Evolutionary conservation across 2,329 filamentous ascomycete genomes (phyloP).

Genomic region (Botryosphaeria dothidea): DNA sequence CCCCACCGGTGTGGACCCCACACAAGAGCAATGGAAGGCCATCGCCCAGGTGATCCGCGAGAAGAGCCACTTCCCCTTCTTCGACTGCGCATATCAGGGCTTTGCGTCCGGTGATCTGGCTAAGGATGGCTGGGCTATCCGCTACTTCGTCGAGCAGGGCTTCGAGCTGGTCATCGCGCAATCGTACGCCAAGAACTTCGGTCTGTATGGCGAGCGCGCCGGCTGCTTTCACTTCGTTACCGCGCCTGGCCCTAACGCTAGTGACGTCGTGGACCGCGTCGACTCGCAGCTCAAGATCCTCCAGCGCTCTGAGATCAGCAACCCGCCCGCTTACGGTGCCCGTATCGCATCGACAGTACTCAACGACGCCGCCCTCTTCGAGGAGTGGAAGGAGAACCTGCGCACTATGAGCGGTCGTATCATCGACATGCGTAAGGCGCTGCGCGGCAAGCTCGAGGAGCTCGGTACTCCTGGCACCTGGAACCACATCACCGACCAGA

Average conservation of each 20-base stretch:
- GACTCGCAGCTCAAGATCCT: conserved; percentile 89
- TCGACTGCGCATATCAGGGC: conserved; percentile 96
- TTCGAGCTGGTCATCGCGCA: conserved; percentile 63
- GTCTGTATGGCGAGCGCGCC: conserved; percentile 92
- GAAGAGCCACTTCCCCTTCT: conserved; percentile 93
- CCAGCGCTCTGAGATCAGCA: conserved; percentile 96
- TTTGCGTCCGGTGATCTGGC: conserved; percentile 90
- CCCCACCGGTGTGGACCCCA: conserved; percentile 94
- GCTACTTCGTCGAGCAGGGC: conserved; percentile 91
- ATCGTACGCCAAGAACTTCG: conserved; percentile 61
- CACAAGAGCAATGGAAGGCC: conserved; percentile 90
- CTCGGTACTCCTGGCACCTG: conserved; percentile 85
- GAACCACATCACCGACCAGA: conserved; percentile 98
- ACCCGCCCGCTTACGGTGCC: conserved; percentile 92
- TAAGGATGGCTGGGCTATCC: conserved; percentile 86
- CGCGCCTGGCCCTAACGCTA: conserved; percentile 66
- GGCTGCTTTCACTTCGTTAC: conserved; percentile 96
- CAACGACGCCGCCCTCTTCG: conserved; percentile 79
- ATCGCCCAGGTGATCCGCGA: conserved; percentile 74
- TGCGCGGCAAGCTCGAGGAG: conserved; percentile 79
- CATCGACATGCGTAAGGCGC: conserved; percentile 80
- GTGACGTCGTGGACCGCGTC: conserved; percentile 63
- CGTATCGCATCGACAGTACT: conserved; percentile 82
- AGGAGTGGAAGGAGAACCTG: conserved; percentile 90
- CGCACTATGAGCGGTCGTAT: conserved; percentile 94